phyloP scores from a whole-genome alignment of 2,329 filamentous ascomycete genomes.

The Fusarium sp. region DNA sequence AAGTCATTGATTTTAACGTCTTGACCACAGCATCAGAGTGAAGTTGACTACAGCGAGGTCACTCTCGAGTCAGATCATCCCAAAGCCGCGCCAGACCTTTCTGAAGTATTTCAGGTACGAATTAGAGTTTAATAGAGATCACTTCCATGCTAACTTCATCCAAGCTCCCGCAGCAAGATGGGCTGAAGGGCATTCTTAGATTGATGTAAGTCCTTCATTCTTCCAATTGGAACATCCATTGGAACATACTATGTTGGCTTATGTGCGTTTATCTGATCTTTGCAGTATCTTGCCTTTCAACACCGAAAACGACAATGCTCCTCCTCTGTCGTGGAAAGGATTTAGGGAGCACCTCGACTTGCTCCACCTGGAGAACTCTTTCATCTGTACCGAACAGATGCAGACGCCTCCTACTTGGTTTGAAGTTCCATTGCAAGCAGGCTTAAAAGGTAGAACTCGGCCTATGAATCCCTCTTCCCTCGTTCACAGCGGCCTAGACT shows the following conservation, averaged over 20 bases:
- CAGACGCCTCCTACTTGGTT: background rate
- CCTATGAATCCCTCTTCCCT: too few relatives aligned
- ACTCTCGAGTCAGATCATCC: background rate
- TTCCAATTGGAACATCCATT: background rate
- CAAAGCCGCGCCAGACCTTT: background rate
- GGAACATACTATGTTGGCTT: too few relatives aligned
- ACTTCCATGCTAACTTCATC: background rate
- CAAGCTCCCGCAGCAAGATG: background rate
- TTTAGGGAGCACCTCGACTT: background rate
- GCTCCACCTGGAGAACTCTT: background rate
- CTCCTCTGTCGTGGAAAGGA: background rate
- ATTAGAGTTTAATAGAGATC: rapidly evolving
- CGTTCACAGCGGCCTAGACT: too few relatives aligned
- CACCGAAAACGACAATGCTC: background rate
- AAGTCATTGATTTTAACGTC: background rate
- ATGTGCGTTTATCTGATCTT: rapidly evolving
- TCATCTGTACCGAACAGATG: background rate
- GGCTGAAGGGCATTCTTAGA: background rate
- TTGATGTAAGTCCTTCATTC: background rate
- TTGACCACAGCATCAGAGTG: background rate
- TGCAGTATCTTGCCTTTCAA: background rate
- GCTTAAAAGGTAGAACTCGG: background rate
- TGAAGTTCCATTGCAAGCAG: background rate
- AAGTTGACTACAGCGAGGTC: background rate
- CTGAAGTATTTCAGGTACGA: background rate